These are phyloP conservation scores for Alopecurus myosuroides DNA, from an alignment of 176 grass and related monocot species.

Conservation along the genomic window DNA sequence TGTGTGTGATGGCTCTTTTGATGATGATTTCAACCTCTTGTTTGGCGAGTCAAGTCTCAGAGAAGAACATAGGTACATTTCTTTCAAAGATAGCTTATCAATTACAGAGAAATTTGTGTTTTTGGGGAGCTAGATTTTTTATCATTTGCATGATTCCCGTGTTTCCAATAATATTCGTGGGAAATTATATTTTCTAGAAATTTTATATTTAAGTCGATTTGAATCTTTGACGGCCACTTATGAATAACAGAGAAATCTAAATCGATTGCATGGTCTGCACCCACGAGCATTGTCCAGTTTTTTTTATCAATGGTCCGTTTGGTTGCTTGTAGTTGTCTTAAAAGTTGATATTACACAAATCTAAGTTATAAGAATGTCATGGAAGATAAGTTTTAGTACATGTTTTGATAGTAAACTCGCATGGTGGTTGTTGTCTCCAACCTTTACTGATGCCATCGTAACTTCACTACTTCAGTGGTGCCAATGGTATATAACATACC, in stretches of 20 bases:
- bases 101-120: neutral
- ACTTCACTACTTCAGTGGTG: too few relatives aligned
- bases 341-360: too few relatives aligned
- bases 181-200: neutral
- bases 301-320: neutral
- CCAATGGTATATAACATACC: too few relatives aligned
- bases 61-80: neutral
- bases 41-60: neutral
- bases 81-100: neutral
- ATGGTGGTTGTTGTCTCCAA: too few relatives aligned
- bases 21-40: neutral
- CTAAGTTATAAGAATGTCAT: neutral
- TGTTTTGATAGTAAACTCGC: too few relatives aligned
- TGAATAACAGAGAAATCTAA: neutral
- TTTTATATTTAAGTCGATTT: neutral
- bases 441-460: too few relatives aligned
- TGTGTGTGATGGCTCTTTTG: neutral
- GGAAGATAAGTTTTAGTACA: neutral
- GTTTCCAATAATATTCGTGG: neutral
- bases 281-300: neutral
- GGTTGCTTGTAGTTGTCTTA: neutral
- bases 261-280: neutral
- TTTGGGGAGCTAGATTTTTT: neutral
- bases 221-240: neutral
- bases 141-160: neutral